Evolutionary conservation across 768 basidiomycete species (phyloP), one percentile per base, ranked within the genome.

Genomic region (Phylloporus scabripes): DNA sequence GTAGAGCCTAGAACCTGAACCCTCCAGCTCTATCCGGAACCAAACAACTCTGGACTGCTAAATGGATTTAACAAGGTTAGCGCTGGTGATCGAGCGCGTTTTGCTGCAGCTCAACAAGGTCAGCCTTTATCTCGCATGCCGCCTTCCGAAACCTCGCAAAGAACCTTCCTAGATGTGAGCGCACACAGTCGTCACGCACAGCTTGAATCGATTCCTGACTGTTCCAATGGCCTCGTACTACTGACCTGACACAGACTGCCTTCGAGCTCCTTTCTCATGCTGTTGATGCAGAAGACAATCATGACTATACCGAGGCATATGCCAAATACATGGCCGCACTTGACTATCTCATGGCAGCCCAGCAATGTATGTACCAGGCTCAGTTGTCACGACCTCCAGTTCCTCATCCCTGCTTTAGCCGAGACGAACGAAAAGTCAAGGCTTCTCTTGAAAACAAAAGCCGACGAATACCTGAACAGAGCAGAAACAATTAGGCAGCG

Each of bases 311-410:
- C 7, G 91, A 92, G 62, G 92, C 93, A 15, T 94, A 89, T 78
- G 92, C 87, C 70, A 77, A 82, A 56, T 94, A 95, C 71, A 85
- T 87, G 74, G 92, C 96, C 71, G 78, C 91, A 1, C 77, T 97
- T 49, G 95, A 98, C 66, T 97, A 93, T 69, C 97, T 98, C 70
- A 91, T 96, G 87, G 86, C 96, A 59, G 92, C 92, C 12, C 74
- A 92, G 63, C 92, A 91, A 69, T 90, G 91, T 92, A 55, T 4
- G 62, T 28, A 9, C 21, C 21, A 23, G 21, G 21, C 5, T 23
- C n/a, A n/a, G n/a, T n/a, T n/a, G n/a, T n/a, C n/a, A n/a, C n/a
- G n/a, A 23, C 5, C 21, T 23, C 21, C 3, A 23, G 21, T 5
- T 23, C 21, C 21, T 23, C 21, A 23, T 23, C 21, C 21, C 21